These are phyloP conservation scores for Arachis stenosperma DNA, from an alignment of 306 rosid genomes.

Conservation along the genomic window DNA sequence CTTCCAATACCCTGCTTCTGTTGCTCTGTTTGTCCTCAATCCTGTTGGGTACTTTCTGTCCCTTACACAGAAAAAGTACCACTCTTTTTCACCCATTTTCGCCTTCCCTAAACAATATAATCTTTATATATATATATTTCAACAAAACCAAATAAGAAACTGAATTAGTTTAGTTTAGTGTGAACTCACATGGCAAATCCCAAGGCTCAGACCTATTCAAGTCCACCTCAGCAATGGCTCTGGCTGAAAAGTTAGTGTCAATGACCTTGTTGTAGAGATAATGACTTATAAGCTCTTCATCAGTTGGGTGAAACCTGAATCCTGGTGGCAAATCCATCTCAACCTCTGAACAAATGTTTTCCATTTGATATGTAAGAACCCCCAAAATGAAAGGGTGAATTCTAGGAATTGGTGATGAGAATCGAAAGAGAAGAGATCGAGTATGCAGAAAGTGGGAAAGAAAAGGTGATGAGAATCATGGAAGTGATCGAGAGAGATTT, in stretches of 20 bases:
- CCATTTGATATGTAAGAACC: conserved; percentile 18
- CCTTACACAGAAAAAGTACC: conserved; percentile 53
- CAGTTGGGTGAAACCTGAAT: conserved; percentile 55
- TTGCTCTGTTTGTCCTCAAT: conserved; percentile 88
- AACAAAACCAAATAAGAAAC: background rate
- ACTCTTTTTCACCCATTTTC: conserved; percentile 53
- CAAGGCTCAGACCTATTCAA: conserved; percentile 54
- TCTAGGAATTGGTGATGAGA: no score
- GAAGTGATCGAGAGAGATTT: conserved; percentile 44
- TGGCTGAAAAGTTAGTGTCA: conserved; percentile 52
- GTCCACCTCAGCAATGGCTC: conserved; percentile 53
- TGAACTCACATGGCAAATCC: conserved; percentile 53
- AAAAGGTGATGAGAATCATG: conserved; percentile 43
- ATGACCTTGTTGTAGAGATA: conserved; percentile 55
- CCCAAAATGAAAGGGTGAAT: no score
- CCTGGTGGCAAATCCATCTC: conserved; percentile 51
- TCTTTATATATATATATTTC: no score
- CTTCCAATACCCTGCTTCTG: conserved; percentile 93
- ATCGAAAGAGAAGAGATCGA: no score
- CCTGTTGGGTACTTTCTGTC: conserved; percentile 90
- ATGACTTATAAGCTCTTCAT: conserved; percentile 59
- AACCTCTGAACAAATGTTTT: conserved; percentile 33
- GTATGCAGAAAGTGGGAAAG: no score
- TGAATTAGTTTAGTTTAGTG: no score
- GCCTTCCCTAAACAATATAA: conserved; percentile 43